Conservation (phyloP, 352 stramenopile species). For the Elongisporangium undulatum region DNA sequence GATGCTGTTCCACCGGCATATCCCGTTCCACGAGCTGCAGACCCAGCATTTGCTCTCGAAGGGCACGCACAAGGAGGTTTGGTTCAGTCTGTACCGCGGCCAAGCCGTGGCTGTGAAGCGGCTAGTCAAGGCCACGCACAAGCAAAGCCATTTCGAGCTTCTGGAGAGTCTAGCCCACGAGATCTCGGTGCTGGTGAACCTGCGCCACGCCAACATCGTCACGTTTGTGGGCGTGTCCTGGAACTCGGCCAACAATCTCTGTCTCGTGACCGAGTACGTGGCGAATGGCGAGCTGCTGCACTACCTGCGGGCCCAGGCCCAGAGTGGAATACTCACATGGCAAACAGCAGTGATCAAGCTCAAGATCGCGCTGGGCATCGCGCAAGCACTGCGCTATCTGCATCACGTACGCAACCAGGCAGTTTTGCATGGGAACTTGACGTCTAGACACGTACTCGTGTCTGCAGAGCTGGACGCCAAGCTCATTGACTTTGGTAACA, state of each 20-base stretch:
- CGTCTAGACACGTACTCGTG: conserved; percentile 44
- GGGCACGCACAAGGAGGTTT: conserved; percentile 26
- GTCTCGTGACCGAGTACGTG: conserved; percentile 43
- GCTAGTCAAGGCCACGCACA: conserved; percentile 14
- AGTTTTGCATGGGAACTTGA: conserved; percentile 52
- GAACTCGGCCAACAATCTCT: conserved; percentile 34
- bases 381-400: conserved; percentile 37
- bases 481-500: conserved; percentile 31
- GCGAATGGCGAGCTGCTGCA: conserved; percentile 28
- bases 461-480: conserved; percentile 28
- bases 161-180: conserved; percentile 28
- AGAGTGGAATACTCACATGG: conserved; percentile 25
- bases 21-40: conserved; percentile 32
- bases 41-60: conserved; percentile 25
- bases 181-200: conserved; percentile 22
- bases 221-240: conserved; percentile 38
- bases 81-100: conserved; percentile 21
- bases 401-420: conserved; percentile 23
- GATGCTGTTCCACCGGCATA: conserved; percentile 12
- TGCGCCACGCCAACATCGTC: conserved; percentile 34
- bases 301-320: conserved; percentile 23
- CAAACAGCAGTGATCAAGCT: conserved; percentile 29
- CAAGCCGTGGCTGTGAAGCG: conserved; percentile 36
- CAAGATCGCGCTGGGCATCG: conserved; percentile 36
- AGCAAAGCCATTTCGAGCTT: conserved; percentile 9